Percentiles rank a stretch among this genome's conserved stretches.
phyloP scores from a whole-genome alignment of 2,329 filamentous ascomycete species.

The Ophiostoma piceae region DNA sequence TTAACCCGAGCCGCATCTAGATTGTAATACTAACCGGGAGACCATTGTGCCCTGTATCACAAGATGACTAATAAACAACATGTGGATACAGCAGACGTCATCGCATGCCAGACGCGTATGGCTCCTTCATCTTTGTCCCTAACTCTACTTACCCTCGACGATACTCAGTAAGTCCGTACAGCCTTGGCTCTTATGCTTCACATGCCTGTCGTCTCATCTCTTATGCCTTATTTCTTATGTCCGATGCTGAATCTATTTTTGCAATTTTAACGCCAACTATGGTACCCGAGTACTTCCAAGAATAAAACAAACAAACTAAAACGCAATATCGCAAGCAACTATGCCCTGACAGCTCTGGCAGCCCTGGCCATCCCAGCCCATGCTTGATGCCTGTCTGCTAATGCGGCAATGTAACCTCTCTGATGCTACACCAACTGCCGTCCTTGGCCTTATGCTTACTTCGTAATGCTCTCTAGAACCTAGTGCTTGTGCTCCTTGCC shows the following conservation, averaged over 20 bases:
- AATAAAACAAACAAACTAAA: not conserved
- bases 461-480: not conserved
- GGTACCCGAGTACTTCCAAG: not conserved
- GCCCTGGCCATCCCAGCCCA: not conserved
- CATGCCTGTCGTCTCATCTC: too few species aligned
- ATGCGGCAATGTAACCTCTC: not conserved
- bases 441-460: not conserved
- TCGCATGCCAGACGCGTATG: not conserved
- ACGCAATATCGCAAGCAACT: not conserved
- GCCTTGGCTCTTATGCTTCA: not conserved
- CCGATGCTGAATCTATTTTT: not conserved
- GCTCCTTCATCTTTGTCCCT: not conserved
- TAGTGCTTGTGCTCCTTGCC: constrained; percentile 25
- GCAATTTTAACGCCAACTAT: not conserved
- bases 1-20: not conserved
- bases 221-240: too few species aligned
- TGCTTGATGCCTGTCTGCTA: not conserved
- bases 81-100: not conserved
- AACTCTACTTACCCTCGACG: not conserved
- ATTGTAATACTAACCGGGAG: not conserved
- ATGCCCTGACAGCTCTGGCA: not conserved
- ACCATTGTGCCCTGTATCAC: not conserved
- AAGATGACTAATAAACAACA: not conserved
- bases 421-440: not conserved
- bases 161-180: not conserved